Evolutionary conservation across 208 protist species (phyloP).

Genomic region (Trypanosomatidae sp.): DNA sequence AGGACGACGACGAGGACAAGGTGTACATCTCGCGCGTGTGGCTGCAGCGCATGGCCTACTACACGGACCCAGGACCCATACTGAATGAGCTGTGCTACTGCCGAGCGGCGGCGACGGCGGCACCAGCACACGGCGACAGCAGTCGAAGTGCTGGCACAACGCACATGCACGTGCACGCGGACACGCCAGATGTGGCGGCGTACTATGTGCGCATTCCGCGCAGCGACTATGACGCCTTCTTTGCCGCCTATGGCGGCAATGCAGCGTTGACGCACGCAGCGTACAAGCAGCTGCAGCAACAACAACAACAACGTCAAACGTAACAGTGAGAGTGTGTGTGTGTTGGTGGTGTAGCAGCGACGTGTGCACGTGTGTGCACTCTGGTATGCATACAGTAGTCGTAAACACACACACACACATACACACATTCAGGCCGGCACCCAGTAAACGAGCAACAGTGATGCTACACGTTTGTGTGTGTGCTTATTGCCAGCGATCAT

Average conservation of each 20-base stretch:
- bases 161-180: conserved; percentile 21
- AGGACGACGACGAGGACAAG: neutral
- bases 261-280: conserved; percentile 19
- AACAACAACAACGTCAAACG: too few relatives aligned
- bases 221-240: conserved; percentile 51
- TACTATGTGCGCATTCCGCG: conserved; percentile 52
- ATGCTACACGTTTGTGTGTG: too few relatives aligned
- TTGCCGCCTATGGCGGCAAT: conserved; percentile 55
- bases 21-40: conserved; percentile 77
- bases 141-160: conserved; percentile 2
- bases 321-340: neutral
- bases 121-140: too few relatives aligned
- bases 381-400: neutral
- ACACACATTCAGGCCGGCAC: neutral
- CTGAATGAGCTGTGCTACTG: conserved; percentile 71
- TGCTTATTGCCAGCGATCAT: too few relatives aligned
- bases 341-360: neutral
- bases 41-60: conserved; percentile 66
- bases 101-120: too few relatives aligned
- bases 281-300: conserved; percentile 13
- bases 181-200: conserved; percentile 52
- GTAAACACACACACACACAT: neutral
- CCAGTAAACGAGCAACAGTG: too few relatives aligned
- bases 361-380: conserved; percentile 3
- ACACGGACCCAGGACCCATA: conserved; percentile 71